Evolutionary conservation across 2,329 filamentous ascomycete species (phyloP), one percentile per base, ranked within the genome.

Genomic region (Apiospora koreana): DNA sequence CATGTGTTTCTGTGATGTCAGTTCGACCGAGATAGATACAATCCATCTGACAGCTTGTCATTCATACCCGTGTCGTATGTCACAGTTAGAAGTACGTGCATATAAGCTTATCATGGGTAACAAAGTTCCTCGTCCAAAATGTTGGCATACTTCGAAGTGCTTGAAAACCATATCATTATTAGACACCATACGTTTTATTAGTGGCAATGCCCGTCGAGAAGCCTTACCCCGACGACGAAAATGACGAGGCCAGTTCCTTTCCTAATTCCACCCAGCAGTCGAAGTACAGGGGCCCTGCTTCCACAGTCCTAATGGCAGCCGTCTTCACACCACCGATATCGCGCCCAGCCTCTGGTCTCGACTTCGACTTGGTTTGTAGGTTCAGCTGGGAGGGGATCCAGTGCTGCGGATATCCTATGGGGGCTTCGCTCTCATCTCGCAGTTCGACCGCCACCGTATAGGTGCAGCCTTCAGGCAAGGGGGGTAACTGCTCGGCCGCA

Each of bases 361-460:
- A 72, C 31, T 75, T 78, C n/a, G 79, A 78, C n/a, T 74, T 73
- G 2, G 82, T 79, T 72, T 87, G 84, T 21, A 85, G 78, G 54
- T 81, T 82, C 3, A 85, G 82, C 67, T 87, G 82, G 0, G 87
- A 86, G 0, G 89, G 87, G 35, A 91, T 86, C 88, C 88, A 91
- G 43, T 86, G 82, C 77, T 90, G 88, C 0, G 88, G 87, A 75
- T 91, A 85, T 85, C 85, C 86, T 72, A 91, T 88, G 0, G 89
- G 90, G 12, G 88, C 84, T 14, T 86, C 80, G 0, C 84, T 85
- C 50, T 90, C 85, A 28, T 92, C 88, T 48, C 87, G 88, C 73
- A 95, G 79, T 80, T 95, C 93, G 50, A 95, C 86, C 0, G 91
- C 91, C n/a, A 95, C 80, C 0, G 92, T 93, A 79, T 93, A 95